Evolutionary conservation across 192 early-diverging fungal genomes (phyloP).

Genomic region (Coemansia sp.): DNA sequence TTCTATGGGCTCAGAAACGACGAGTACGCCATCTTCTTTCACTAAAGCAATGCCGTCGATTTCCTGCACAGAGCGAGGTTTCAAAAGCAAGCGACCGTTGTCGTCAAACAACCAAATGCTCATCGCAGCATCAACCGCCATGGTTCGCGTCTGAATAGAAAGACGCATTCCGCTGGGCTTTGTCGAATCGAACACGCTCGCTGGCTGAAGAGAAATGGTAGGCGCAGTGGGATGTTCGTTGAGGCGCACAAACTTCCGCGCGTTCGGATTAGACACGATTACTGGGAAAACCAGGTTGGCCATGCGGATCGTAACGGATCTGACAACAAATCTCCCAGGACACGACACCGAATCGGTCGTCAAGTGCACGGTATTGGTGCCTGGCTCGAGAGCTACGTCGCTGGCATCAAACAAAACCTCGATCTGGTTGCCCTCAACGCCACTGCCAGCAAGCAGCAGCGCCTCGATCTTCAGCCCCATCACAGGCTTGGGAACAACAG

Average conservation of each 20-base stretch:
- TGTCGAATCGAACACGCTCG: background rate
- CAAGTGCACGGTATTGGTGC: conserved; percentile 12
- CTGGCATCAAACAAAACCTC: conserved; percentile 21
- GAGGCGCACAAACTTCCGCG: conserved; percentile 22
- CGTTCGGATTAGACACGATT: conserved; percentile 19
- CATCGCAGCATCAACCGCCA: conserved; percentile 19
- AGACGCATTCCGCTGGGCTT: conserved; percentile 19
- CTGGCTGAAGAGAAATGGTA: background rate
- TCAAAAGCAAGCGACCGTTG: conserved; percentile 8
- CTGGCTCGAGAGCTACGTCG: conserved; percentile 11
- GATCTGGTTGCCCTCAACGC: conserved; percentile 13
- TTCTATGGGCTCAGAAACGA: conserved; percentile 12
- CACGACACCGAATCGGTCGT: conserved; percentile 32
- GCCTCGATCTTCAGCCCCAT: conserved; percentile 18
- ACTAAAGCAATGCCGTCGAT: background rate
- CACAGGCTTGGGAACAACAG: conserved; percentile 7
- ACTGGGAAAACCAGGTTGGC: conserved; percentile 14
- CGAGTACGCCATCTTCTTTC: conserved; percentile 14
- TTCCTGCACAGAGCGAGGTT: background rate
- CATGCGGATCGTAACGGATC: conserved; percentile 16
- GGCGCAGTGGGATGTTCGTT: conserved; percentile 19
- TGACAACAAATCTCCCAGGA: conserved; percentile 29
- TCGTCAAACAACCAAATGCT: conserved; percentile 29
- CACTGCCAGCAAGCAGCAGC: conserved; percentile 10
- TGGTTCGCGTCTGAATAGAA: background rate